Evolutionary conservation across 768 basidiomycete species (phyloP).

Genomic region (Strobilomyces echinocephalus): DNA sequence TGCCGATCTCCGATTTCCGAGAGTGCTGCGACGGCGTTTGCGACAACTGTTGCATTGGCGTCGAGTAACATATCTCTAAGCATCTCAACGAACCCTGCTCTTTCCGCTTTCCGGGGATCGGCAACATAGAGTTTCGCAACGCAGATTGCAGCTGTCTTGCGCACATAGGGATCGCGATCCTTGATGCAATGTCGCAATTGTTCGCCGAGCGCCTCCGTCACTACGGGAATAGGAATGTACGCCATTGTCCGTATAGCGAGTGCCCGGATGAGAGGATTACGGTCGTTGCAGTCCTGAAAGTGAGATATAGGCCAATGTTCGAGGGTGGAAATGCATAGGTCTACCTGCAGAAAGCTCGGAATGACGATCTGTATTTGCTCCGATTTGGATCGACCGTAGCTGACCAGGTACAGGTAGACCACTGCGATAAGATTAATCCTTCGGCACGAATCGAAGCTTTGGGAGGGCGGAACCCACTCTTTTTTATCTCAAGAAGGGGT

Average conservation of each 20-base stretch:
- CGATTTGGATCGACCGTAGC: conserved; percentile 90
- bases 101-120: conserved; percentile 82
- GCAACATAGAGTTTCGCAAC: conserved; percentile 93
- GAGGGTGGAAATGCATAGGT: conserved; percentile 13
- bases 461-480: conserved; percentile 60
- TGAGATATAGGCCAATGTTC: conserved; percentile 11
- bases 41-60: conserved; percentile 92
- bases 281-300: conserved; percentile 85
- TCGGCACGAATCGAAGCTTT: not conserved
- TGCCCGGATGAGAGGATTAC: conserved; percentile 94
- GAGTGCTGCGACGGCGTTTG: conserved; percentile 93
- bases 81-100: conserved; percentile 85
- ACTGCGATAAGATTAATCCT: conserved; percentile 43
- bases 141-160: conserved; percentile 97
- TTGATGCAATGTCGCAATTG: conserved; percentile 89
- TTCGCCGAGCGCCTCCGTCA: conserved; percentile 80
- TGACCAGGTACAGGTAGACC: conserved; percentile 97
- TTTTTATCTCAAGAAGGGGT: conserved; percentile 96
- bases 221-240: conserved; percentile 89
- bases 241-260: conserved; percentile 99
- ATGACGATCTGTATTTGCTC: conserved; percentile 92
- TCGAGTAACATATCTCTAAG: conserved; percentile 91
- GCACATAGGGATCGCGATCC: conserved; percentile 95
- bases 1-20: conserved; percentile 96
- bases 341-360: conserved; percentile 82